Evolutionary conservation across 352 stramenopile species (phyloP), one percentile per base, ranked within the genome.

Genomic region (Phytophthora lateralis): DNA sequence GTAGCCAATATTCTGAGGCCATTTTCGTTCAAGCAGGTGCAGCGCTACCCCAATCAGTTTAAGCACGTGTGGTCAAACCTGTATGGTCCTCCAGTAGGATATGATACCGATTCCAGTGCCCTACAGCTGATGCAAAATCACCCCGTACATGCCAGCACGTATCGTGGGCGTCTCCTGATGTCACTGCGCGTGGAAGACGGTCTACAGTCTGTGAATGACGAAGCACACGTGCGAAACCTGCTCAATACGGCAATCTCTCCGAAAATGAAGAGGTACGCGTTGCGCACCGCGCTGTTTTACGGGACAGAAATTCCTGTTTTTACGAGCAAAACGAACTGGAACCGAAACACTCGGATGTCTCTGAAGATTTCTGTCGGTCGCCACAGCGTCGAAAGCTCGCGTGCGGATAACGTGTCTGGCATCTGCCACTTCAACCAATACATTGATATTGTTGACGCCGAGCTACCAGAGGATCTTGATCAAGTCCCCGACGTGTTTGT

Each of bases 341-440:
- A 79, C 55, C 74, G 75, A 60, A 89, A 90, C 44, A 81, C 80
- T 4, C 78, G 79, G 38, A 96, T 94, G 87, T 78, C 74, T 9
- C n/a, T 94, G 0, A 79, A 80, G 26, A 73, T 96, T 27, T 89
- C 82, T 15, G 74, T 91, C 18, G 88, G 88, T 24, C 68, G 55
- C 0, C 75, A 92, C 60, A 58, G 69, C 14, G 54, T 95, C 14
- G 76, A 80, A 46, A 88, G 60, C 27, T 82, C 73, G 7, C 71
- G 72, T 1, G 75, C 70, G 0, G 72, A 91, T n/a, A 95, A 95
- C 46, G 54, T 77, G 17, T 75, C 76, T 10, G 88, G 88, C 18
- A 77, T 93, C 37, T 93, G 83, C 46, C 66, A 89, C 48, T 95
- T 86, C 62, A 88, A 93, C 68, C 73, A 96, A 65, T 89, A 91